phyloP scores from a whole-genome alignment of 352 stramenopile genomes.

The Aphanomyces stellatus region DNA sequence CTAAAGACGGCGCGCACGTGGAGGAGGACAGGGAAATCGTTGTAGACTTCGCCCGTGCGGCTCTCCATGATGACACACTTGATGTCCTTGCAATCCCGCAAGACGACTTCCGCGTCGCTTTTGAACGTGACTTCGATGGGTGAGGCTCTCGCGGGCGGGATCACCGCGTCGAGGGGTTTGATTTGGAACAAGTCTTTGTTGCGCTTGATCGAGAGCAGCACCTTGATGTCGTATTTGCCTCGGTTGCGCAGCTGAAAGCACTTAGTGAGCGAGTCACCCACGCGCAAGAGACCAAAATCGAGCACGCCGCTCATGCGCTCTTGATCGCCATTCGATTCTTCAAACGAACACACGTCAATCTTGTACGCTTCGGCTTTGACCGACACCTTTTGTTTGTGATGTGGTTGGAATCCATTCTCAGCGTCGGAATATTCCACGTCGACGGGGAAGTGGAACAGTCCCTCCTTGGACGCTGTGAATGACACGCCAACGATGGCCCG shows the following conservation, averaged over 20 bases:
- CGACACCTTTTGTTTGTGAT: conserved; percentile 26
- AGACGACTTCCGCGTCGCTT: conserved; percentile 55
- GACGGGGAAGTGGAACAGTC: conserved; percentile 50
- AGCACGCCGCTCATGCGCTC: conserved; percentile 54
- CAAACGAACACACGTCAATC: conserved; percentile 83
- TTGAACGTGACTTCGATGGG: conserved; percentile 78
- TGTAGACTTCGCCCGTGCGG: conserved; percentile 80
- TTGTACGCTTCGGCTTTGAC: conserved; percentile 86
- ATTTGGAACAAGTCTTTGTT: conserved; percentile 73
- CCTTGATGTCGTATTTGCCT: conserved; percentile 93
- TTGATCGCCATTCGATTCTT: conserved; percentile 28
- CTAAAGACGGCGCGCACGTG: conserved; percentile 75
- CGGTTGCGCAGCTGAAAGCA: conserved; percentile 84
- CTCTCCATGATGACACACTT: conserved; percentile 90
- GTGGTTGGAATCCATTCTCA: conserved; percentile 39
- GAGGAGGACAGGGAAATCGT: conserved; percentile 82
- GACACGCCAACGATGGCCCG: conserved; percentile 45
- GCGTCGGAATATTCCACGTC: conserved; percentile 77
- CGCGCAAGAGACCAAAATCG: conserved; percentile 89
- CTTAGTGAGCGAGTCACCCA: conserved; percentile 76
- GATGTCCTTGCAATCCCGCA: conserved; percentile 90
- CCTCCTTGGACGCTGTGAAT: conserved; percentile 63
- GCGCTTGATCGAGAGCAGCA: conserved; percentile 52
- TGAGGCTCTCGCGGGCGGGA: conserved; percentile 58
- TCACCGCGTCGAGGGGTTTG: conserved; percentile 59